These are phyloP conservation scores for Wickerhamiella sorbophila DNA, from an alignment of 805 yeast species.

Conservation along the genomic window DNA sequence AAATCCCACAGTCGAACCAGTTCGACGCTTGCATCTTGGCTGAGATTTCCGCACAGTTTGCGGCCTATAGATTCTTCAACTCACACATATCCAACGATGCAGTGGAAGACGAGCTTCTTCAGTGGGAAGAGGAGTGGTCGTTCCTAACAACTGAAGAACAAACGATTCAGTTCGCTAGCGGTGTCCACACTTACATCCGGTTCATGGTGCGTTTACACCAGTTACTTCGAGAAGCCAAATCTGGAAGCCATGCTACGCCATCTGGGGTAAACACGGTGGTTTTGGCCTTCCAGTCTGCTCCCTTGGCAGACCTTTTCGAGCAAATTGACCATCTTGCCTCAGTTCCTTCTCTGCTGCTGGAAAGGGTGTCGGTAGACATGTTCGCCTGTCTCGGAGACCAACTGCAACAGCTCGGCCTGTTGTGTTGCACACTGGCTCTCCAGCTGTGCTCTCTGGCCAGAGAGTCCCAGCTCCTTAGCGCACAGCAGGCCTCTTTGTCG, in stretches of 20 bases:
- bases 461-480: neutral
- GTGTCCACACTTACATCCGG: slow-evolving; percentile 49
- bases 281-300: slow-evolving; percentile 1
- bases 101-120: slow-evolving; percentile 35
- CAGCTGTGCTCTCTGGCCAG: slow-evolving; percentile 2
- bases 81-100: slow-evolving; percentile 22
- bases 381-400: slow-evolving; percentile 63
- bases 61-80: slow-evolving; percentile 46
- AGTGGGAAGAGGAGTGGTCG: slow-evolving; percentile 60
- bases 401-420: slow-evolving; percentile 34
- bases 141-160: slow-evolving; percentile 49
- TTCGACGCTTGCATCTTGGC: slow-evolving; percentile 76
- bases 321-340: slow-evolving; percentile 31
- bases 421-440: slow-evolving; percentile 5
- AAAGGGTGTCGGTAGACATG: slow-evolving; percentile 36
- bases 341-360: slow-evolving; percentile 30
- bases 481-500: neutral
- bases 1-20: slow-evolving; percentile 47
- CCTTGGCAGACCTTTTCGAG: slow-evolving; percentile 20
- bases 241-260: slow-evolving; percentile 10
- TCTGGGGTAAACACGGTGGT: slow-evolving; percentile 1
- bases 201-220: slow-evolving; percentile 28
- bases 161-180: slow-evolving; percentile 57
- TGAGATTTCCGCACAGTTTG: slow-evolving; percentile 47
- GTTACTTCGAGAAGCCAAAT: neutral